Conservation (phyloP, 805 yeast species). For the Cyberlindnera xylosilytica region DNA sequence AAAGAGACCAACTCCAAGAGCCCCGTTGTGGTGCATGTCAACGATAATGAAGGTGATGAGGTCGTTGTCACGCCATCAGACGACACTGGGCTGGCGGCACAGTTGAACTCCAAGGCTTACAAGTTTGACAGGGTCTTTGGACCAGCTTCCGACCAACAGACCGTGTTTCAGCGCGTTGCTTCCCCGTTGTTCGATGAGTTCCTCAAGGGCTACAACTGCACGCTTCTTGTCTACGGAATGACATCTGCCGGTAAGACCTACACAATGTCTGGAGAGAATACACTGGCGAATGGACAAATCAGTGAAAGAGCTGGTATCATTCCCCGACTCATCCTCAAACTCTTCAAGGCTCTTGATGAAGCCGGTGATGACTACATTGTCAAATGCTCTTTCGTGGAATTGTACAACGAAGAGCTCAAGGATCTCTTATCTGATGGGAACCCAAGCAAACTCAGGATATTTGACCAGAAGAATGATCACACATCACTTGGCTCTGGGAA, state of each 20-base stretch:
- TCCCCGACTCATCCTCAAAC: slow-evolving; percentile 53
- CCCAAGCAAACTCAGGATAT: slow-evolving; percentile 52
- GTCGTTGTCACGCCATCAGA: slow-evolving; percentile 44
- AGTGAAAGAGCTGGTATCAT: slow-evolving; percentile 61
- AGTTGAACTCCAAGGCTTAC: slow-evolving; percentile 52
- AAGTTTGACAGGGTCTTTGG: slow-evolving; percentile 81
- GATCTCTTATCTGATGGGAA: slow-evolving; percentile 53
- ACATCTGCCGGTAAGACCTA: slow-evolving; percentile 90
- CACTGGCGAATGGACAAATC: slow-evolving; percentile 29
- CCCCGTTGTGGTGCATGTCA: slow-evolving; percentile 56
- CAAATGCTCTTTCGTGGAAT: slow-evolving; percentile 76
- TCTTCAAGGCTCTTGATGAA: slow-evolving; percentile 51
- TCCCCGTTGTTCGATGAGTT: slow-evolving; percentile 63
- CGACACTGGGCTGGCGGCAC: slow-evolving; percentile 37
- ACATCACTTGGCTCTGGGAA: slow-evolving; percentile 7
- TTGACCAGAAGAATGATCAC: slow-evolving; percentile 34
- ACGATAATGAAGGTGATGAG: slow-evolving; percentile 44
- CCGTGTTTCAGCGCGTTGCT: slow-evolving; percentile 66
- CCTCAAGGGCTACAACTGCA: slow-evolving; percentile 73
- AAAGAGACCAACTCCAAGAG: slow-evolving; percentile 57
- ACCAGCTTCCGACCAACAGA: slow-evolving; percentile 70
- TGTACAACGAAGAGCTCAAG: slow-evolving; percentile 81
- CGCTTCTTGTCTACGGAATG: slow-evolving; percentile 86
- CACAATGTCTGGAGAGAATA: slow-evolving; percentile 69
- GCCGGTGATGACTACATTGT: slow-evolving; percentile 55